These are phyloP conservation scores for Coniochaeta hoffmannii DNA, from an alignment of 2,329 filamentous ascomycete genomes.

Conservation along the genomic window DNA sequence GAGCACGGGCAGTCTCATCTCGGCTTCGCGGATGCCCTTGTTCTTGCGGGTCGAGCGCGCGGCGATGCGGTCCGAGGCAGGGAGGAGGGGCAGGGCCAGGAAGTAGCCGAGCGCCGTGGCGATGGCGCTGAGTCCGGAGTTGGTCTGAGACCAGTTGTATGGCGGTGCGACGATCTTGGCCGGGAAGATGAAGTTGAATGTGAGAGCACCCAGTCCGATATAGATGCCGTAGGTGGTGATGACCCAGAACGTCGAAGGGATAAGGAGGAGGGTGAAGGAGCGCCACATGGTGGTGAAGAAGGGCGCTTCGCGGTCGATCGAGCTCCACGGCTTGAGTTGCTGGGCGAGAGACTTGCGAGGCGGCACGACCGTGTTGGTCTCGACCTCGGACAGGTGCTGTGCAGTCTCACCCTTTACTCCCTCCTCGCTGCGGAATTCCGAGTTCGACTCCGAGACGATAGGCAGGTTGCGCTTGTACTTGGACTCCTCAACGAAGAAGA, in stretches of 20 bases:
- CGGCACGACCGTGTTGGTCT: slow-evolving; percentile 14
- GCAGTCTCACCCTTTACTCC: neutral
- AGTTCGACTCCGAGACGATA: slow-evolving; percentile 3
- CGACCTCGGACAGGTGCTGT: slow-evolving; percentile 1
- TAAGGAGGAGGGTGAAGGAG: slow-evolving; percentile 34
- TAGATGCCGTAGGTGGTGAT: slow-evolving; percentile 32
- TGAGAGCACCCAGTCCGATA: slow-evolving; percentile 35
- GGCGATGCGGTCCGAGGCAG: slow-evolving; percentile 31
- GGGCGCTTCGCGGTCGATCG: slow-evolving; percentile 28
- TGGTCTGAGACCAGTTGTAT: slow-evolving; percentile 32
- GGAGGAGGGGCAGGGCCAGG: slow-evolving; percentile 34
- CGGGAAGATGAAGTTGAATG: slow-evolving; percentile 38
- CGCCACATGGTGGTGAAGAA: slow-evolving; percentile 34
- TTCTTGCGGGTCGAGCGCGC: slow-evolving; percentile 28
- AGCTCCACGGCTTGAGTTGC: slow-evolving; percentile 31
- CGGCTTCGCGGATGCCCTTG: slow-evolving; percentile 33
- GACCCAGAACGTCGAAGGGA: slow-evolving; percentile 37
- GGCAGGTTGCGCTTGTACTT: slow-evolving; percentile 10
- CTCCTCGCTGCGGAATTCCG: neutral
- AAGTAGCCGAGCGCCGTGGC: slow-evolving; percentile 22
- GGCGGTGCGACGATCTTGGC: slow-evolving; percentile 30
- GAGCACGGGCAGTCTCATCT: slow-evolving; percentile 31
- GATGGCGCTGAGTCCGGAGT: slow-evolving; percentile 34
- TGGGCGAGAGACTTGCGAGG: slow-evolving; percentile 28
- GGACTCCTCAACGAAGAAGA: slow-evolving; percentile 17